Conservation (phyloP, 208 protist species). For the Trypanosoma congolense region DNA sequence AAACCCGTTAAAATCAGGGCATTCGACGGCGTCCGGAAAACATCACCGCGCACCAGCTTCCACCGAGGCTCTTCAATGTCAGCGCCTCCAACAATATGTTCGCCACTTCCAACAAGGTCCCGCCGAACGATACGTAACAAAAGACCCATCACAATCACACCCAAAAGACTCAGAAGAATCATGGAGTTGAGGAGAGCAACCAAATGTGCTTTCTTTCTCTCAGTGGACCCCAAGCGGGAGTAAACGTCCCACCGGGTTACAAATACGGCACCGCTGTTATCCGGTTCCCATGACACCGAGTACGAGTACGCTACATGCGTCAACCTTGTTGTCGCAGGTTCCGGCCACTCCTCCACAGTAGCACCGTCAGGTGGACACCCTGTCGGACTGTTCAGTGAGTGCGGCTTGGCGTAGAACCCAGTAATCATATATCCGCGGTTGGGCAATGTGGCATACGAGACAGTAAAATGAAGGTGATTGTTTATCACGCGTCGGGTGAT, state of each 20-base stretch:
- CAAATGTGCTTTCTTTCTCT: constrained; percentile 79
- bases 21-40: constrained; percentile 89
- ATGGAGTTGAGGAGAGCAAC: constrained; percentile 94
- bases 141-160: constrained; percentile 92
- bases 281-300: constrained; percentile 40
- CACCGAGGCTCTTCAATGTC: constrained; percentile 83
- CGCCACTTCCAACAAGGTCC: constrained; percentile 83
- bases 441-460: constrained; percentile 18
- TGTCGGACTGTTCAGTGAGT: constrained; percentile 1
- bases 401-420: constrained; percentile 44
- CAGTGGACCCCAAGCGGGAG: constrained; percentile 31
- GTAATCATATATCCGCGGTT: constrained; percentile 27
- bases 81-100: constrained; percentile 38
- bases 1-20: constrained; percentile 74
- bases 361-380: constrained; percentile 5
- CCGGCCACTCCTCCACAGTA: neutral
- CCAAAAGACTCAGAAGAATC: constrained; percentile 92
- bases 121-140: constrained; percentile 92
- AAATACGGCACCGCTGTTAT: constrained; percentile 54
- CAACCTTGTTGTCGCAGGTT: constrained; percentile 17
- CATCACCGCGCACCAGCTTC: constrained; percentile 96
- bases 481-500: constrained; percentile 22
- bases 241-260: constrained; percentile 92
- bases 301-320: constrained; percentile 40
- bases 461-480: constrained; percentile 72